These are phyloP conservation scores for Monosporozyma unispora DNA, from an alignment of 805 yeast genomes.

Conservation along the genomic window DNA sequence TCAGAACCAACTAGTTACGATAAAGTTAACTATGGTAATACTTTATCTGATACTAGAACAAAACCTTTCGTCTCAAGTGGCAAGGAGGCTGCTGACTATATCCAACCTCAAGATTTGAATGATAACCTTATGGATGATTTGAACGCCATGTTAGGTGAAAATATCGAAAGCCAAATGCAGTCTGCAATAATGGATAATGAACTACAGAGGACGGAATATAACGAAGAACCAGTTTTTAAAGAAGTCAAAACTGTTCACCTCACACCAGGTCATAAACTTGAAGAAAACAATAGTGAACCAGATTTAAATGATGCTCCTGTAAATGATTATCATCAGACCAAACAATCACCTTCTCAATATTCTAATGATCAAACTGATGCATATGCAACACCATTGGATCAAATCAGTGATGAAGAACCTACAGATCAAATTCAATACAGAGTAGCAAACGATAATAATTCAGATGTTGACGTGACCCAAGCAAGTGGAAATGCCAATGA, in stretches of 20 bases:
- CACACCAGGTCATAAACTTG: conserved; percentile 6
- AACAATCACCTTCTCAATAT: not conserved
- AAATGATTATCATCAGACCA: not conserved
- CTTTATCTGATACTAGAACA: not conserved
- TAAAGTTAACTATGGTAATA: not conserved
- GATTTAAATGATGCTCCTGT: conserved; percentile 10
- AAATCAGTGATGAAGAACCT: not conserved
- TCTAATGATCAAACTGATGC: not conserved
- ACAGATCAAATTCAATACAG: not conserved
- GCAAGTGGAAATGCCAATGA: conserved; percentile 13
- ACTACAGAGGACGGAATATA: not conserved
- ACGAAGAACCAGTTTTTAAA: not conserved
- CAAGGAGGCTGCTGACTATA: not conserved
- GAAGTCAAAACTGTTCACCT: not conserved
- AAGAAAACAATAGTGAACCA: not conserved
- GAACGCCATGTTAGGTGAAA: conserved; percentile 21
- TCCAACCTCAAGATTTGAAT: not conserved
- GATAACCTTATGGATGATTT: conserved; percentile 18
- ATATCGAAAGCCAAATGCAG: not conserved
- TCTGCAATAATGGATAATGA: not conserved
- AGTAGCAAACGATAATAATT: conserved; percentile 2
- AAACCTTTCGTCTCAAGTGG: not conserved
- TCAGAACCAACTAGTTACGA: not conserved
- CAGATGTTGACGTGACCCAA: conserved; percentile 12
- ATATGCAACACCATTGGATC: not conserved